These are phyloP conservation scores for Phytophthora pini DNA, from an alignment of 352 stramenopile species.

Conservation along the genomic window DNA sequence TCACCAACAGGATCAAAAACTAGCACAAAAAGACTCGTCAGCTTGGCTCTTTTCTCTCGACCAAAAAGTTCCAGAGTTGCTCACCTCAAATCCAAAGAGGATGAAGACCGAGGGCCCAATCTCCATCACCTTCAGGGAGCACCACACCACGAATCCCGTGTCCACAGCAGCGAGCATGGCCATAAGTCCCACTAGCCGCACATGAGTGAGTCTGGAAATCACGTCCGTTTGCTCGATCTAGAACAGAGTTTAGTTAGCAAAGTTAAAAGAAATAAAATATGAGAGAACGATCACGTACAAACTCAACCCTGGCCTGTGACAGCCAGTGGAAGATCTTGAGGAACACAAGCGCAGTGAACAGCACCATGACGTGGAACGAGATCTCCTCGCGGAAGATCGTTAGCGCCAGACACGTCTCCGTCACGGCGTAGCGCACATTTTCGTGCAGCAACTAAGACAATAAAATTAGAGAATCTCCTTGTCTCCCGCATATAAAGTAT, in stretches of 20 bases:
- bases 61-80: background rate
- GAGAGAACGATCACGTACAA: constrained; percentile 50
- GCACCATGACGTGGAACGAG: constrained; percentile 92
- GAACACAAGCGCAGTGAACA: constrained; percentile 97
- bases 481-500: constrained; percentile 11
- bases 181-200: constrained; percentile 91
- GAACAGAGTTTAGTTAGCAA: background rate
- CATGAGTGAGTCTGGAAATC: constrained; percentile 77
- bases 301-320: constrained; percentile 90
- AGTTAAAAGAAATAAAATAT: constrained; percentile 16
- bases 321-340: constrained; percentile 96
- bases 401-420: constrained; percentile 98
- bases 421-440: constrained; percentile 97
- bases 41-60: background rate
- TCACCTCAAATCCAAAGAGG: constrained; percentile 96
- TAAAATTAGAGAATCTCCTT: constrained; percentile 4
- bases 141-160: constrained; percentile 90
- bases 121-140: constrained; percentile 76
- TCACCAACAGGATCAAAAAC: constrained; percentile 95
- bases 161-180: constrained; percentile 88
- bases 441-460: constrained; percentile 91
- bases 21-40: constrained; percentile 25
- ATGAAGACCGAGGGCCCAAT: constrained; percentile 93
- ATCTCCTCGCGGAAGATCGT: constrained; percentile 99
- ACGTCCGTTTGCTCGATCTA: constrained; percentile 92